A percentile compares a stretch with the other conserved stretches of the same genome.
Evolutionary conservation across 768 basidiomycete genomes (phyloP).

Genomic region (Tephrocybe sp.): DNA sequence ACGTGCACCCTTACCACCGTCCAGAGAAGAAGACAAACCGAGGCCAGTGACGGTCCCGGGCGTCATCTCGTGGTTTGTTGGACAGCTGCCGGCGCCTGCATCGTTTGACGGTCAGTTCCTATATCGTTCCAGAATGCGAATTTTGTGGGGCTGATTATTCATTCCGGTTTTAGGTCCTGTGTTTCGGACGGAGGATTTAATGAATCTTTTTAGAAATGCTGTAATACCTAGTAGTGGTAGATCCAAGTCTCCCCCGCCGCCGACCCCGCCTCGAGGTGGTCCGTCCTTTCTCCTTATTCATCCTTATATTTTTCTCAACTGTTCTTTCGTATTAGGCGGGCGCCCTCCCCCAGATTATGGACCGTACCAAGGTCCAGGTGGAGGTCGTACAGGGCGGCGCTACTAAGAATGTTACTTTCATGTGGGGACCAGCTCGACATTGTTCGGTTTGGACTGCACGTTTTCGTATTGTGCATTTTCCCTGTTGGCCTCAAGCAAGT

Average conservation of each 20-base stretch:
- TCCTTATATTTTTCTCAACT: not conserved
- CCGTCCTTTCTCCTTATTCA: conserved; percentile 16
- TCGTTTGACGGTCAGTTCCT: conserved; percentile 85
- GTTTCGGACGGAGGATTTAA: conserved; percentile 87
- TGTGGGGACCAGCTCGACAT: not conserved
- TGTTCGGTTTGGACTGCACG: not conserved
- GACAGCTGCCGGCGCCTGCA: conserved; percentile 28
- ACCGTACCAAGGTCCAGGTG: conserved; percentile 76
- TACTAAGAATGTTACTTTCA: conserved; percentile 11
- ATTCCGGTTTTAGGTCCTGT: conserved; percentile 62
- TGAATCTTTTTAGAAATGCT: conserved; percentile 81
- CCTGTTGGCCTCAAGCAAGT: too few species aligned
- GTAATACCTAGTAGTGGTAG: conserved; percentile 68
- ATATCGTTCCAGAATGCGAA: too few species aligned
- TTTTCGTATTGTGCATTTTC: not conserved
- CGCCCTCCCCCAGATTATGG: conserved; percentile 86
- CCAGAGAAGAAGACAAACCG: conserved; percentile 15
- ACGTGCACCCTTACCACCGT: conserved; percentile 9
- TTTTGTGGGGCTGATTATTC: not conserved
- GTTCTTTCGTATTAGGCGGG: conserved; percentile 39
- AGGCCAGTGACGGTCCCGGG: conserved; percentile 4
- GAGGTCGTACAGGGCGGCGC: conserved; percentile 27
- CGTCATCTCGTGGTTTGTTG: conserved; percentile 17
- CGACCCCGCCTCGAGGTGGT: conserved; percentile 53
- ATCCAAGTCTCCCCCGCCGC: conserved; percentile 59